Evolutionary conservation across 139 green algal genomes (phyloP).

Genomic region (Gonium pectorale): DNA sequence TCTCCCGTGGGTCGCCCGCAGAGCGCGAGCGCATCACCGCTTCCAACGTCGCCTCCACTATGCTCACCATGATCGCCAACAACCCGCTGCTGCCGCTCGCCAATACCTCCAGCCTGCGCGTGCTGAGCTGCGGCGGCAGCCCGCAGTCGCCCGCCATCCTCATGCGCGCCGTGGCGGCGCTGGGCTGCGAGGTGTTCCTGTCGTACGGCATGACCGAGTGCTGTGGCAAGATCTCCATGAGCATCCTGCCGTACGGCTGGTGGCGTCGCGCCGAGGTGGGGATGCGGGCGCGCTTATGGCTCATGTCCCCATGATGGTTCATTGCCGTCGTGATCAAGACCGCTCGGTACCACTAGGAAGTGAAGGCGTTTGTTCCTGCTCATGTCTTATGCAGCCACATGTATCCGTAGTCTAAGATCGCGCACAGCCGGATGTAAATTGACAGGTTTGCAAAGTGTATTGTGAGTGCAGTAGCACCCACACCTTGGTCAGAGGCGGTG

Average conservation of each 20-base stretch:
- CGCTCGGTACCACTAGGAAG: too few species aligned
- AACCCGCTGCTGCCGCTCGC: slow-evolving; percentile 75
- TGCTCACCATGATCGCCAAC: slow-evolving; percentile 86
- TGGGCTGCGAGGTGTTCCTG: slow-evolving; percentile 91
- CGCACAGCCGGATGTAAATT: too few species aligned
- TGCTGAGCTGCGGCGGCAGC: slow-evolving; percentile 89
- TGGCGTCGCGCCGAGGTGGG: background rate
- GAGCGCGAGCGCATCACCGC: slow-evolving; percentile 85
- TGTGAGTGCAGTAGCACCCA: too few species aligned
- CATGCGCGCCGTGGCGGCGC: slow-evolving; percentile 62
- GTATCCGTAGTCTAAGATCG: too few species aligned
- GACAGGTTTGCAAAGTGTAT: too few species aligned
- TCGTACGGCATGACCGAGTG: slow-evolving; percentile 96
- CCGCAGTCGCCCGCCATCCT: slow-evolving; percentile 77
- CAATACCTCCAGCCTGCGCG: slow-evolving; percentile 81
- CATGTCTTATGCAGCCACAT: too few species aligned
- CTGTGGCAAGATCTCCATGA: slow-evolving; percentile 96
- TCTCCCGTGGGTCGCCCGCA: slow-evolving; percentile 35
- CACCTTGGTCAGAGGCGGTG: too few species aligned
- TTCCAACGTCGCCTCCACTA: slow-evolving; percentile 91
- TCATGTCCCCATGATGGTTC: too few species aligned
- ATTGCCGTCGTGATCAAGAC: too few species aligned
- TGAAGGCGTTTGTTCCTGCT: too few species aligned
- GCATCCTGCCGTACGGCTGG: slow-evolving; percentile 74
- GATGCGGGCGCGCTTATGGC: slow-evolving; percentile 22